A percentile compares a stretch with the other conserved stretches of the same genome.
phyloP scores from a whole-genome alignment of 257 asterid genomes.

The Asclepias syriaca region DNA sequence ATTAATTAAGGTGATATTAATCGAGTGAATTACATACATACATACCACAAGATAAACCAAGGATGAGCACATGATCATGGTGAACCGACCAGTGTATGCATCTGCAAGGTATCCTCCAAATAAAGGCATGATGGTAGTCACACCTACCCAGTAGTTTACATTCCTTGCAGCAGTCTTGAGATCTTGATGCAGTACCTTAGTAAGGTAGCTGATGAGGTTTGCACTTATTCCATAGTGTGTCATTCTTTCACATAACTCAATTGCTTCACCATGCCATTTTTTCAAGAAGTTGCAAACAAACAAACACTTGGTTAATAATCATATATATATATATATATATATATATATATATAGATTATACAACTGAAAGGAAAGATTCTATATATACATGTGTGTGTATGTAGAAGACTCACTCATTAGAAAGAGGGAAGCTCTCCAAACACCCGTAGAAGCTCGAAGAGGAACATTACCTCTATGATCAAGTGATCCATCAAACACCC shows the following conservation, averaged over 20 bases:
- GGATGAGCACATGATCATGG: slow-evolving; percentile 25
- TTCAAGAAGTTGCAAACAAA: neutral
- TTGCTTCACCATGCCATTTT: slow-evolving; percentile 6
- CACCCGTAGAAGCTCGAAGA: slow-evolving; percentile 55
- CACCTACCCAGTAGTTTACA: slow-evolving; percentile 29
- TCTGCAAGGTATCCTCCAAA: slow-evolving; percentile 30
- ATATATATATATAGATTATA: too few relatives aligned
- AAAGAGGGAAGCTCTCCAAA: slow-evolving; percentile 72
- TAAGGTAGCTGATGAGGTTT: slow-evolving; percentile 24
- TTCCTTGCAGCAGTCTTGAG: slow-evolving; percentile 29
- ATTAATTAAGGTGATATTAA: neutral
- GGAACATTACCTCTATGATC: slow-evolving; percentile 45
- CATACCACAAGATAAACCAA: slow-evolving; percentile 25
- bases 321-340: neutral
- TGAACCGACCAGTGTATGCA: slow-evolving; percentile 29
- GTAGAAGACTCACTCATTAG: slow-evolving; percentile 37
- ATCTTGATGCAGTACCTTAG: slow-evolving; percentile 25
- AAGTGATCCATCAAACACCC: too few relatives aligned
- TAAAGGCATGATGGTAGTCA: slow-evolving; percentile 27
- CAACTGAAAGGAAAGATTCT: neutral
- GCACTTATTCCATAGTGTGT: slow-evolving; percentile 21
- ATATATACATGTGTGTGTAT: too few relatives aligned
- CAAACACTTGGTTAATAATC: neutral
- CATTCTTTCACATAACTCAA: slow-evolving; percentile 29
- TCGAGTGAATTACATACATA: neutral